These are phyloP conservation scores for Coniella vitis DNA, from an alignment of 2,329 filamentous ascomycete genomes.

Conservation along the genomic window DNA sequence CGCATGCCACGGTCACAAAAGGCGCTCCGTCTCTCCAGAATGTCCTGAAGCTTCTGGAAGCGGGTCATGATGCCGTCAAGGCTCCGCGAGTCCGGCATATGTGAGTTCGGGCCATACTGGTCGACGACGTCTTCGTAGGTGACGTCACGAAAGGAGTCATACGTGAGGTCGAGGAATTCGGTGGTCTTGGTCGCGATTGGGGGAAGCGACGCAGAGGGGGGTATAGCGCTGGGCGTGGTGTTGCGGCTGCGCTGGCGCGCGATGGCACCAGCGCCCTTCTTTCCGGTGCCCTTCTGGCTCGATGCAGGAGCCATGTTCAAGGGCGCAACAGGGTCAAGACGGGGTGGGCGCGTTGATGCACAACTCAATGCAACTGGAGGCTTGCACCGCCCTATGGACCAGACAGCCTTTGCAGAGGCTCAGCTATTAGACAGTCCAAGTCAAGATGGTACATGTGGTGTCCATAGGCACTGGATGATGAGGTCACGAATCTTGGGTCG, in stretches of 20 bases:
- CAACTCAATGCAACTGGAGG: too few relatives aligned
- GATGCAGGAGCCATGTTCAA: slow-evolving; percentile 49
- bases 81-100: slow-evolving; percentile 56
- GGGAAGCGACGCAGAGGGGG: slow-evolving; percentile 44
- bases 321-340: too few relatives aligned
- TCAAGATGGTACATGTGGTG: too few relatives aligned
- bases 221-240: slow-evolving; percentile 60
- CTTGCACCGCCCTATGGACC: too few relatives aligned
- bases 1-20: slow-evolving; percentile 70
- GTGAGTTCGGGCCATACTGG: slow-evolving; percentile 46
- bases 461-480: too few relatives aligned
- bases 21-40: slow-evolving; percentile 59
- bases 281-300: slow-evolving; percentile 56
- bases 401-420: too few relatives aligned
- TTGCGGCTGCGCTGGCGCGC: slow-evolving; percentile 67
- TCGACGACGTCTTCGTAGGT: slow-evolving; percentile 67
- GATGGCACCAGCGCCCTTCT: slow-evolving; percentile 56
- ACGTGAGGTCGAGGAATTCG: slow-evolving; percentile 60
- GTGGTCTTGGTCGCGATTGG: slow-evolving; percentile 50
- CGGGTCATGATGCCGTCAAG: slow-evolving; percentile 58
- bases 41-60: slow-evolving; percentile 57
- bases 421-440: too few relatives aligned
- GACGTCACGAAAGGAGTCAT: slow-evolving; percentile 51
- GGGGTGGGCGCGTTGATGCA: too few relatives aligned
- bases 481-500: too few relatives aligned